Percentiles rank a stretch among this genome's conserved stretches.
Evolutionary conservation across 2,329 filamentous ascomycete species (phyloP).

Genomic region (Verticillium dahliae): DNA sequence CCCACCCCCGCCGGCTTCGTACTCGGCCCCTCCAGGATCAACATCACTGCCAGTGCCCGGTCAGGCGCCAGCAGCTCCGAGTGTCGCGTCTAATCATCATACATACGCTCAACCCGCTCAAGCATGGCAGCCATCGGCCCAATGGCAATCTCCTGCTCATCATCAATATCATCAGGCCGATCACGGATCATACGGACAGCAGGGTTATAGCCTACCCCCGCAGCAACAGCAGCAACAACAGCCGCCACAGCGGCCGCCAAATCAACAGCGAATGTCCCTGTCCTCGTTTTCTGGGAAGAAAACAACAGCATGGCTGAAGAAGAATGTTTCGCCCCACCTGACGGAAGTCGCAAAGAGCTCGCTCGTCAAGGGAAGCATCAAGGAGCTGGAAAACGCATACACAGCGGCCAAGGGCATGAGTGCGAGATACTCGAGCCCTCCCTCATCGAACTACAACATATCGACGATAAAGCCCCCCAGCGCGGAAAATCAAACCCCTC

Average conservation of each 20-base stretch:
- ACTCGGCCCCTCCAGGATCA: not conserved
- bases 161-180: not conserved
- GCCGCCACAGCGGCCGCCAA: not conserved
- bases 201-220: not conserved
- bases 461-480: not conserved
- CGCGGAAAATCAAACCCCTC: not conserved
- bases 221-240: not conserved
- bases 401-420: not conserved
- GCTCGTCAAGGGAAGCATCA: not conserved
- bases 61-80: not conserved
- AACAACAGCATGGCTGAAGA: slow-evolving; percentile 1
- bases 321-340: not conserved
- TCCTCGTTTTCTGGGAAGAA: not conserved
- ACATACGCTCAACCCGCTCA: not conserved
- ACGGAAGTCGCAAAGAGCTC: not conserved
- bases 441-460: not conserved
- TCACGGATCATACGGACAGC: not conserved
- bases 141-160: not conserved
- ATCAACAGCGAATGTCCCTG: not conserved
- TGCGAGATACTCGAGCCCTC: not conserved
- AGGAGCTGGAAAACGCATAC: not conserved
- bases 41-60: not conserved
- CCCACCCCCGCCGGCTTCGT: not conserved
- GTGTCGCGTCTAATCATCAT: not conserved
- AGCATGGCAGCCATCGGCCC: not conserved